phyloP scores from a whole-genome alignment of 176 grass and related monocot genomes.

The Carex cristatella region DNA sequence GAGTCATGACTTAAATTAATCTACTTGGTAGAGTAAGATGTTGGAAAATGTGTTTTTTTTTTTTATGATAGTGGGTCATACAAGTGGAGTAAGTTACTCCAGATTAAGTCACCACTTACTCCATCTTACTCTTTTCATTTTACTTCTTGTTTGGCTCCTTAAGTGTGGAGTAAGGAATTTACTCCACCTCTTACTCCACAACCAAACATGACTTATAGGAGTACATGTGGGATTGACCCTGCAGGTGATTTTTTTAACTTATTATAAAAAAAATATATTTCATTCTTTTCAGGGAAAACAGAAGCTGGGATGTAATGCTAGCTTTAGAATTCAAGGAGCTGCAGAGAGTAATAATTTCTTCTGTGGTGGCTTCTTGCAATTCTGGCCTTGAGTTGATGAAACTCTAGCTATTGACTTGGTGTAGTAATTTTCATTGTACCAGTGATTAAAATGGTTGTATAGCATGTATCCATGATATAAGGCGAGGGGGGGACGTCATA shows the following conservation, averaged over 20 bases:
- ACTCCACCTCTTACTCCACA: no score
- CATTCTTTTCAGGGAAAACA: conserved; percentile 35
- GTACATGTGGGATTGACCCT: neutral
- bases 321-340: conserved; percentile 59
- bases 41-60: no score
- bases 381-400: conserved; percentile 40
- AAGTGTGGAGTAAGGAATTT: no score
- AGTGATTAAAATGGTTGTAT: neutral
- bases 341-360: conserved; percentile 59
- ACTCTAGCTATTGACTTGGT: neutral
- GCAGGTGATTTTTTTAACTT: neutral
- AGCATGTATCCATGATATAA: neutral
- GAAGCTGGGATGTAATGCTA: conserved; percentile 65
- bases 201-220: neutral
- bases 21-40: no score
- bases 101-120: no score
- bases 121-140: no score
- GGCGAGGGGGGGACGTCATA: neutral
- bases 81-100: no score
- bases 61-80: no score
- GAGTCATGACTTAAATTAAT: no score
- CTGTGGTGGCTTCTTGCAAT: conserved; percentile 51
- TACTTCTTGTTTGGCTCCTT: no score
- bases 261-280: neutral
- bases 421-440: neutral